Percentiles rank a stretch among this genome's conserved stretches.
These are phyloP conservation scores for Pseudovirgaria hyperparasitica DNA, from an alignment of 2,329 filamentous ascomycete genomes.

Conservation along the genomic window DNA sequence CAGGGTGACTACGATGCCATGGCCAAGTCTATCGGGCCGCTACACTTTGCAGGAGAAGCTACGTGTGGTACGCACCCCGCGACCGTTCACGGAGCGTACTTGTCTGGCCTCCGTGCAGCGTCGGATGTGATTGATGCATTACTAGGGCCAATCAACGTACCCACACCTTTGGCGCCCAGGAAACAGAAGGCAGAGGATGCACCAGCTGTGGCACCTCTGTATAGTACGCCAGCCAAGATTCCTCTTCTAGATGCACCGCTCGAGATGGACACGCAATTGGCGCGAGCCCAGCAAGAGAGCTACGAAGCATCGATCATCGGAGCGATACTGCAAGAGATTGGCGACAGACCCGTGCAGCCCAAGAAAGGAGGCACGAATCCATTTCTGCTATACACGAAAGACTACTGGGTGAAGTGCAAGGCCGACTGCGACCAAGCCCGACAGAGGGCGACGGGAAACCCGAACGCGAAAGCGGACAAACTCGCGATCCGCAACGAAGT, in stretches of 20 bases:
- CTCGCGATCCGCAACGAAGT: constrained; percentile 74
- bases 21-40: constrained; percentile 69
- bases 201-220: constrained; percentile 4
- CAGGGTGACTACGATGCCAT: constrained; percentile 87
- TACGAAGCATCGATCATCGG: constrained; percentile 46
- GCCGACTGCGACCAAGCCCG: constrained; percentile 56
- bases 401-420: constrained; percentile 50
- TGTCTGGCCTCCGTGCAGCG: constrained; percentile 83
- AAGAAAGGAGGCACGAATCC: constrained; percentile 66
- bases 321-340: constrained; percentile 49
- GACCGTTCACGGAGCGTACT: constrained; percentile 90
- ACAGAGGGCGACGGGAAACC: constrained; percentile 49
- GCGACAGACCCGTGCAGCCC: constrained; percentile 62
- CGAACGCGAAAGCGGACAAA: constrained; percentile 52
- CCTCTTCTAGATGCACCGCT: constrained; percentile 7
- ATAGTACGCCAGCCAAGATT: constrained; percentile 1
- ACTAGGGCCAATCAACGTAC: constrained; percentile 68
- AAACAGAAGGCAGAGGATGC: constrained; percentile 29
- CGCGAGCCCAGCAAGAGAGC: constrained; percentile 23
- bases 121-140: constrained; percentile 72
- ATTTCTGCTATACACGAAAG: constrained; percentile 81
- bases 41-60: constrained; percentile 93
- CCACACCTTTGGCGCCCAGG: constrained; percentile 57
- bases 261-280: constrained; percentile 10
- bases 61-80: constrained; percentile 93